Base-by-base conservation (phyloP, 495 filamentous ascomycete species). In the Penicillium argentinense region DNA sequence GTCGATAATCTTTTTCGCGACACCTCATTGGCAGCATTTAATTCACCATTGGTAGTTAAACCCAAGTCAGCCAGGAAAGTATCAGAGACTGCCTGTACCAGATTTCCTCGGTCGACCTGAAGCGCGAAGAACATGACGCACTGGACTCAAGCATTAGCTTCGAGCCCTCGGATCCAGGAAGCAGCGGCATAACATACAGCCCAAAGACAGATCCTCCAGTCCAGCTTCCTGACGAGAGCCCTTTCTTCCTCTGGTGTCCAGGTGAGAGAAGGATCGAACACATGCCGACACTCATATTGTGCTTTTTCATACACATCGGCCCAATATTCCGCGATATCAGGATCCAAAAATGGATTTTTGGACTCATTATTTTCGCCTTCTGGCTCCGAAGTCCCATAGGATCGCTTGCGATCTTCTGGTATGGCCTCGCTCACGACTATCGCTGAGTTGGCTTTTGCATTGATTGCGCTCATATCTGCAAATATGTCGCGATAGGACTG, bases 51-150 rank as follows among this genome's bases (percentile, higher is more conserved):
- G 4, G 75, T 81, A 23, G 67, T 67, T 29, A 84, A 38, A 9
- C 68, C 63, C 21, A 84, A 57, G 39, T 84, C 78, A 18, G 71
- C 65, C 23, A 84, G 57, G 54, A 84, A 53, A 27, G 77, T 77
- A 48, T 82, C 80, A 2, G 79, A 67, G 8, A 81, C 54, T 12
- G 79, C 80, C 28, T 84, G 75, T 0, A 67, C 46, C 0, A 84
- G 62, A 50, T 84, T 84, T 3, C 73, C 72, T 12, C 80, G 69
- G 54, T 84, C 80, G 12, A 82, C 68, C 44, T 84, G 76, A 0
- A 84, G 64, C 8, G 70, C 74, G 45, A 81, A 79, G 46, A 82
- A 82, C 77, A 86, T 87, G 19, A 86, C 63, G 48, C 79, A 84
- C 47, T 36, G 19, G 9, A 40, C 24, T 21, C 21, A 40, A 40